Evolutionary conservation across 768 basidiomycete species (phyloP).

Genomic region (Pleurotus sapidus): DNA sequence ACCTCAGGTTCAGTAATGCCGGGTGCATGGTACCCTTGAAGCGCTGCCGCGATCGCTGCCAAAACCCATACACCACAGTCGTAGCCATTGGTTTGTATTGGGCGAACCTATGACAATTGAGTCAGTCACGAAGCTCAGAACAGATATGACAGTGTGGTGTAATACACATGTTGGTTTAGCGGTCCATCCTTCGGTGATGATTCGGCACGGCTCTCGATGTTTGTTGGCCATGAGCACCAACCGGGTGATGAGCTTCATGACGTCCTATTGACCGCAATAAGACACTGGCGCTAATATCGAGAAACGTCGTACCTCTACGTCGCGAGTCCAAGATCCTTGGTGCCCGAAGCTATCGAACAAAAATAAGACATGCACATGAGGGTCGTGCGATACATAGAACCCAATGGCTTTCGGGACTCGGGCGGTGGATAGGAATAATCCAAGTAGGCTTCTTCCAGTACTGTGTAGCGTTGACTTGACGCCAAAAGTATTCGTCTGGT

Average conservation of each 20-base stretch:
- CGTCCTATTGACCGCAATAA: constrained; percentile 4
- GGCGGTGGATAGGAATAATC: constrained; percentile 35
- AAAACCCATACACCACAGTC: constrained; percentile 23
- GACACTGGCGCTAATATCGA: not conserved
- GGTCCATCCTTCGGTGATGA: constrained; percentile 14
- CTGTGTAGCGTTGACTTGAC: not conserved
- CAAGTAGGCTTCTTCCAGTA: constrained; percentile 31
- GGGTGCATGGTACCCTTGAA: constrained; percentile 13
- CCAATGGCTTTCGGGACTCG: constrained; percentile 23
- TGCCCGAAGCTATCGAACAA: constrained; percentile 8
- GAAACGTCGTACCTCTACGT: not conserved
- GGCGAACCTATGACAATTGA: not conserved
- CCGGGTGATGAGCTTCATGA: constrained; percentile 10
- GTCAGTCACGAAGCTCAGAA: not conserved
- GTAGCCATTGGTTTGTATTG: constrained; percentile 14
- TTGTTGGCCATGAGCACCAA: constrained; percentile 11
- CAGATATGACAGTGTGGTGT: not conserved
- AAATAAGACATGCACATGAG: constrained; percentile 11
- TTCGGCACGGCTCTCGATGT: not conserved
- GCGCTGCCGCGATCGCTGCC: constrained; percentile 16
- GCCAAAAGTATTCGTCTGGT: constrained; percentile 19
- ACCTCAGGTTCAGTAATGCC: not conserved
- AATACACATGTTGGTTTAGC: constrained; percentile 7
- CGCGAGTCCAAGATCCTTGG: not conserved
- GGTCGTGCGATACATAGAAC: constrained; percentile 23